These are phyloP conservation scores for Ceratocystis diversiconidia DNA, from an alignment of 2,329 filamentous ascomycete species.

Conservation along the genomic window DNA sequence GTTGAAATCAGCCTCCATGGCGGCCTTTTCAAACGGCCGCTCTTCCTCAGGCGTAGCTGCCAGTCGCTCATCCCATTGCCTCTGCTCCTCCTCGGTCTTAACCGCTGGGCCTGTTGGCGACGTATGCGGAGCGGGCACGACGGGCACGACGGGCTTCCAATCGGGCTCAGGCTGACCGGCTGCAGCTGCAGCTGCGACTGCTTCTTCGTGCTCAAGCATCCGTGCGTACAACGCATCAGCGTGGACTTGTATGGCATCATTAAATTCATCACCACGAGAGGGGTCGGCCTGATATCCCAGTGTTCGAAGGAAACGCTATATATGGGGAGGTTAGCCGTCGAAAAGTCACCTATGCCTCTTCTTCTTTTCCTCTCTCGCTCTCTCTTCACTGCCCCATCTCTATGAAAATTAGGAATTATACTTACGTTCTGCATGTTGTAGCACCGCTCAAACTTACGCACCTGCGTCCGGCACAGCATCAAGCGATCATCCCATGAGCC, in stretches of 20 bases:
- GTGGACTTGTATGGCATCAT: constrained; percentile 90
- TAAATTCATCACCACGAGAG: constrained; percentile 49
- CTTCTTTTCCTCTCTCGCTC: not conserved
- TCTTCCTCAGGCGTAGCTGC: constrained; percentile 45
- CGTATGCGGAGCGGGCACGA: constrained; percentile 7
- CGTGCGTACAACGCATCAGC: constrained; percentile 80
- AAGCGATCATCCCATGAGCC: constrained; percentile 54
- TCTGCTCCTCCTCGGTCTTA: constrained; percentile 28
- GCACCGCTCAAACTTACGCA: constrained; percentile 67
- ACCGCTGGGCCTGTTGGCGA: constrained; percentile 19
- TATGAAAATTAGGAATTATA: not conserved
- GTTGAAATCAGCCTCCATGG: constrained; percentile 47
- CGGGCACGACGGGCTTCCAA: constrained; percentile 43
- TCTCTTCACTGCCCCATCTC: not conserved
- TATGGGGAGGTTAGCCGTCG: not conserved
- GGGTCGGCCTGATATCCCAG: constrained; percentile 67
- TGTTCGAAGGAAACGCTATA: constrained; percentile 71
- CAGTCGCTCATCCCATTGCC: constrained; percentile 41
- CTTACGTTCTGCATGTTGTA: constrained; percentile 73
- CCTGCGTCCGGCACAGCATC: constrained; percentile 70
- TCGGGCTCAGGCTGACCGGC: constrained; percentile 44
- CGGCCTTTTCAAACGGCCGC: constrained; percentile 47
- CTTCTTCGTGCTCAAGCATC: constrained; percentile 68
- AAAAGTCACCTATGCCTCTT: not conserved
- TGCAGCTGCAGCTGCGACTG: constrained; percentile 54